A percentile compares a stretch with the other conserved stretches of the same genome.
Evolutionary conservation across 2,329 filamentous ascomycete species (phyloP).

Genomic region (Proliferodiscus dingleyae): DNA sequence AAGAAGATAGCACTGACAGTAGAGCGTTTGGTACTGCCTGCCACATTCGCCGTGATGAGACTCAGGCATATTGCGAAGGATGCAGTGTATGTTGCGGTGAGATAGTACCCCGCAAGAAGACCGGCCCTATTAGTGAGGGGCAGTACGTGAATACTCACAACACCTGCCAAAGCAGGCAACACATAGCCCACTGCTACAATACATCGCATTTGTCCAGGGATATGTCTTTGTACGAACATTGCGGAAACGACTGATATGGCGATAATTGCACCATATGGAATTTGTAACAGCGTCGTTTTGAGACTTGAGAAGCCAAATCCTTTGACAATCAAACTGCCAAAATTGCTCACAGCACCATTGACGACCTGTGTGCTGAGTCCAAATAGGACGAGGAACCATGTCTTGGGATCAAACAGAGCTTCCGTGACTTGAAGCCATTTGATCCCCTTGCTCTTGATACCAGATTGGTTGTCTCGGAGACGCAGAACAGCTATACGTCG

Average conservation of each 20-base stretch:
- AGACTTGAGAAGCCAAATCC: slow-evolving; percentile 42
- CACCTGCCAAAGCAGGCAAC: background rate
- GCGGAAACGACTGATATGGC: slow-evolving; percentile 47
- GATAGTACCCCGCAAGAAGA: slow-evolving; percentile 27
- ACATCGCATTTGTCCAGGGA: slow-evolving; percentile 6
- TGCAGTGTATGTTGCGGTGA: slow-evolving; percentile 10
- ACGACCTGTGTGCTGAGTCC: background rate
- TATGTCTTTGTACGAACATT: too few relatives aligned
- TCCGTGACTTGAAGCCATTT: background rate
- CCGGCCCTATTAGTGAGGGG: slow-evolving; percentile 34
- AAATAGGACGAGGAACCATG: background rate
- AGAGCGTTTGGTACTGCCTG: slow-evolving; percentile 68
- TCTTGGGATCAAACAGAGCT: background rate
- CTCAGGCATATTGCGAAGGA: slow-evolving; percentile 31
- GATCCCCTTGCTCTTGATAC: background rate
- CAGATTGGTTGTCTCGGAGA: background rate
- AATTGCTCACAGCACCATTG: background rate
- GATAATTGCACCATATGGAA: slow-evolving; percentile 50
- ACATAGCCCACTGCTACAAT: background rate
- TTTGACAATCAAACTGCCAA: background rate
- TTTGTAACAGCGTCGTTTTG: slow-evolving; percentile 47
- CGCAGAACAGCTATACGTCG: background rate
- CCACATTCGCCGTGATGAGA: slow-evolving; percentile 54
- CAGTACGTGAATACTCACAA: background rate
- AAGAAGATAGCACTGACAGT: slow-evolving; percentile 56